Percentiles rank a stretch among this genome's conserved stretches.
These are phyloP conservation scores for Ampelocalamus luodianensis DNA, from an alignment of 176 grass and related monocot species.

Conservation along the genomic window DNA sequence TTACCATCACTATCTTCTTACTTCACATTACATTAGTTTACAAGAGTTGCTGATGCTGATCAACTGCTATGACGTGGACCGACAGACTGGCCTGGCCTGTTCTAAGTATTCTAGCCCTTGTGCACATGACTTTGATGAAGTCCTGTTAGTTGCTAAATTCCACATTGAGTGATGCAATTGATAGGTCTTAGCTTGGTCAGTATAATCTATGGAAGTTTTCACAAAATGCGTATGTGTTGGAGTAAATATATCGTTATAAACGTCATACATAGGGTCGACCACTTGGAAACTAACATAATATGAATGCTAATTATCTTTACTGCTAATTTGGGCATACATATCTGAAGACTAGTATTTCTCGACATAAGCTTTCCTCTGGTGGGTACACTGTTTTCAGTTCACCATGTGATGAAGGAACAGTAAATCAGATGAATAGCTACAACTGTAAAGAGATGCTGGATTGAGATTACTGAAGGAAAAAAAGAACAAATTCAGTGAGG, in stretches of 20 bases:
- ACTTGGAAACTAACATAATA: background rate
- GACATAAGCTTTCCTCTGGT: background rate
- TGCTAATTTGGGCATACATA: background rate
- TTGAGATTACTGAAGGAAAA: background rate
- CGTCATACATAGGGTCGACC: background rate
- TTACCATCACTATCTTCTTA: slow-evolving; percentile 17
- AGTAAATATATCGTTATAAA: background rate
- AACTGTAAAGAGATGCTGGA: background rate
- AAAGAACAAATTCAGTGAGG: background rate
- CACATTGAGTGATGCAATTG: background rate
- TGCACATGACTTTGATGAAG: slow-evolving; percentile 35
- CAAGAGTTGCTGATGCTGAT: background rate
- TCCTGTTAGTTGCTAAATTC: slow-evolving; percentile 2
- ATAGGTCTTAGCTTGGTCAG: background rate
- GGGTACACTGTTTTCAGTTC: background rate
- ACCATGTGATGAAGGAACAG: background rate
- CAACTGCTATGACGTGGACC: background rate
- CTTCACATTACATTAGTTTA: background rate
- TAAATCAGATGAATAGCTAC: background rate
- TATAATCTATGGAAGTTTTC: background rate
- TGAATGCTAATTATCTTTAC: background rate
- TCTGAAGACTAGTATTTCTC: background rate
- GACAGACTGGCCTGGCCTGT: background rate
- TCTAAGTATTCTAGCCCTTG: background rate
- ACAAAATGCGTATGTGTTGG: background rate